Evolutionary conservation across 805 yeast species (phyloP), one percentile per base, ranked within the genome.

Genomic region (Ogataea nonfermentans): DNA sequence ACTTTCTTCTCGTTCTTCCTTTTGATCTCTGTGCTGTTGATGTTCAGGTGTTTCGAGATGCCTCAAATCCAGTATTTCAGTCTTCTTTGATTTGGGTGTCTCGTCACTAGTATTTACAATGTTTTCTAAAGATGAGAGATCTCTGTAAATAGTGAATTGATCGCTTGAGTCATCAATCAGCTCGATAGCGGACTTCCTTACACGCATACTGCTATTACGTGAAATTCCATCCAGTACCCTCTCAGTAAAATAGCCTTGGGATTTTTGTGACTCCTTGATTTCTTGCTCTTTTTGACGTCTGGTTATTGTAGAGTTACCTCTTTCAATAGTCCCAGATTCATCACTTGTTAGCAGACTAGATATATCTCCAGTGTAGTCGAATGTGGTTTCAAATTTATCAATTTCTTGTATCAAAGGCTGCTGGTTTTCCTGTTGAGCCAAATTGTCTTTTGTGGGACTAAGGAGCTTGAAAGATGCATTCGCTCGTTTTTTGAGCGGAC

Each of bases 181-280:
- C 19, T 31, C 46, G 20, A 40, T 24, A 6, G 26, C 35, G 12
- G 46, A 25, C n/a, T 31, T 42, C 27, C 16, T 37, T 19, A 48
- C 46, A n/a, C 35, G 47, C 4, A 45, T 30, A 22, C 54, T 49
- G 24, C 30, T 45, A 14, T 45, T 33, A n/a, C 47, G 38, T 13
- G 46, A 43, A 8, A 40, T 16, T 7, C 43, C 45, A 12, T 44
- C 53, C 10, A 38, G 19, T 2, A 46, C 22, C 14, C 29, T 35
- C 24, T 52, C 56, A 15, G 37, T 42, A 35, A 52, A 48, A 14
- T 48, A 46, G 3, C 57, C 57, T 19, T 37, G 40, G 6, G 40
- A 27, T 14, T 20, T 19, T 19, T 51, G 57, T 6, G 48, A 45
- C 15, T 47, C 44, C 26, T 42, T 42, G 3, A 53, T 46, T 12